These are phyloP conservation scores for Ascoidea rubescens DNA, from an alignment of 805 yeast species.

Conservation along the genomic window DNA sequence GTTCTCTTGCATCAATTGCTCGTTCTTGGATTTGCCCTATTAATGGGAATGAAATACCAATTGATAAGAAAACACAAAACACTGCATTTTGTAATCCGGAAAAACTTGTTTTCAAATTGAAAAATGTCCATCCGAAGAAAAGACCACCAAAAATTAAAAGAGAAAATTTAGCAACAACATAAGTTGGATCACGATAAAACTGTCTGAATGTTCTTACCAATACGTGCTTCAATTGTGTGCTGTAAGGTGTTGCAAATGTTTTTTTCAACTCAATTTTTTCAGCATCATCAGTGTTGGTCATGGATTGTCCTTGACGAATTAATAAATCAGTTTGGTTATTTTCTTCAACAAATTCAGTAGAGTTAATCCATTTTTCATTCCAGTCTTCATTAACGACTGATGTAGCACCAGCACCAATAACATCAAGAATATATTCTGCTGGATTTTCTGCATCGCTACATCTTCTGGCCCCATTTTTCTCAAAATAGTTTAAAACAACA, in stretches of 20 bases:
- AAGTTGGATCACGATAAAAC: conserved; percentile 48
- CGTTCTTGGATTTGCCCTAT: conserved; percentile 51
- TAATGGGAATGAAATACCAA: conserved; percentile 41
- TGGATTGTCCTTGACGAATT: too few species aligned
- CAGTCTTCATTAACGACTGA: conserved; percentile 45
- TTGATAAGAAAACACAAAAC: conserved; percentile 45
- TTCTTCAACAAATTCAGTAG: conserved; percentile 22
- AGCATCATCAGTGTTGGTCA: conserved; percentile 26
- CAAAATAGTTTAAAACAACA: conserved; percentile 51
- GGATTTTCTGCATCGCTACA: conserved; percentile 54
- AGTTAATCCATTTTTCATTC: conserved; percentile 45
- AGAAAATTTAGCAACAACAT: conserved; percentile 46
- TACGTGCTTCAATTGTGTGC: conserved; percentile 28
- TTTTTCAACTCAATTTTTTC: conserved; percentile 15
- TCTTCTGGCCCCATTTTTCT: conserved; percentile 55
- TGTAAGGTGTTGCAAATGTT: conserved; percentile 33
- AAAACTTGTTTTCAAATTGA: conserved; percentile 35
- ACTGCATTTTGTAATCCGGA: conserved; percentile 47
- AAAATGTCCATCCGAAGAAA: conserved; percentile 62
- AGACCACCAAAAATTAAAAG: conserved; percentile 37
- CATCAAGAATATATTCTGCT: conserved; percentile 62
- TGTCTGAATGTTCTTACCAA: conserved; percentile 26
- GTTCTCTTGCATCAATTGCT: conserved; percentile 42
- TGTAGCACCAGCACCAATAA: conserved; percentile 75
- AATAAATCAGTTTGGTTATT: neutral